phyloP scores from a whole-genome alignment of 495 filamentous ascomycete species.

The Annulohypoxylon nitens region DNA sequence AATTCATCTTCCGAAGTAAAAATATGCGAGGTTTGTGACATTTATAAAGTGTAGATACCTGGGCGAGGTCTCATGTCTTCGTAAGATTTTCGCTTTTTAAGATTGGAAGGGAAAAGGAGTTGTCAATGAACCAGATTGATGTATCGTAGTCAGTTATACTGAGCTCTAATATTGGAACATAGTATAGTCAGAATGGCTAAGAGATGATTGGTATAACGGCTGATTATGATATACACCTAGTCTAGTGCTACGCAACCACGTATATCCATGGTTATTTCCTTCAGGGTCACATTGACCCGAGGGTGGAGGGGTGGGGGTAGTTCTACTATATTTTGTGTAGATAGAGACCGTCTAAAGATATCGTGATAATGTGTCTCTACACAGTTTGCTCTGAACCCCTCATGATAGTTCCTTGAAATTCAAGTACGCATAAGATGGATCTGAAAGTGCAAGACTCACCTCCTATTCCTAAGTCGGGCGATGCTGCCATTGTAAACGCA shows the following conservation, averaged over 20 bases:
- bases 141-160: background rate
- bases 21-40: too few relatives aligned
- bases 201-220: constrained; percentile 16
- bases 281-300: constrained; percentile 17
- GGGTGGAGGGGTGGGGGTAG: constrained; percentile 23
- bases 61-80: too few relatives aligned
- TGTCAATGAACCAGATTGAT: background rate
- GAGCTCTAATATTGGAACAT: background rate
- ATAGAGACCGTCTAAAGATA: background rate
- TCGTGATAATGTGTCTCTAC: background rate
- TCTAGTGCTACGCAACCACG: constrained; percentile 18
- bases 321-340: background rate
- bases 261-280: background rate
- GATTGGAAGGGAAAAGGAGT: background rate
- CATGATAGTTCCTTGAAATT: background rate
- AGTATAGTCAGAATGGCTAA: background rate
- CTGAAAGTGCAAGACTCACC: background rate
- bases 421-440: constrained; percentile 16
- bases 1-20: too few relatives aligned
- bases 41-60: too few relatives aligned
- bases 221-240: background rate
- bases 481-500: background rate
- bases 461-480: background rate
- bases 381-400: background rate
- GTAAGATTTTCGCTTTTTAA: too few relatives aligned